Evolutionary conservation across 208 protist species (phyloP).

Genomic region (Leishmania braziliensis): DNA sequence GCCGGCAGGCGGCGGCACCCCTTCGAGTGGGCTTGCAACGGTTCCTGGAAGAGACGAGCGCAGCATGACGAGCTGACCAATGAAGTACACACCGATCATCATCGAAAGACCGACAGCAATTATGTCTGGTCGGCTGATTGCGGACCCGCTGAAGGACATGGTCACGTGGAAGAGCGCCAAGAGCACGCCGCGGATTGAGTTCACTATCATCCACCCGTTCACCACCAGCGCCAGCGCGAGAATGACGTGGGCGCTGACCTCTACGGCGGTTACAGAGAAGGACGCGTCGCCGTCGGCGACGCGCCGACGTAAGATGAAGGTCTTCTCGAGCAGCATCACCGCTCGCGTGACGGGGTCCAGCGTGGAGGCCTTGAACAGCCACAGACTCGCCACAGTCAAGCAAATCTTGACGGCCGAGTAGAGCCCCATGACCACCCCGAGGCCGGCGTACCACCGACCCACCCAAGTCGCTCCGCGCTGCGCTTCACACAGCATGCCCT

Average conservation of each 20-base stretch:
- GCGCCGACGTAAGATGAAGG: constrained; percentile 32
- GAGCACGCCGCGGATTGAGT: constrained; percentile 78
- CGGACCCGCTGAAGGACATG: constrained; percentile 47
- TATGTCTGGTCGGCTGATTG: constrained; percentile 64
- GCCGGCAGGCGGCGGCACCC: background rate
- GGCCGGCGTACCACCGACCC: constrained; percentile 47
- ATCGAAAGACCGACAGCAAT: constrained; percentile 63
- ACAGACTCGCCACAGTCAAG: constrained; percentile 54
- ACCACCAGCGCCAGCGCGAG: constrained; percentile 55
- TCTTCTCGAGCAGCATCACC: constrained; percentile 47
- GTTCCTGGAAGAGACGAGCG: constrained; percentile 45
- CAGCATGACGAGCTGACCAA: constrained; percentile 74
- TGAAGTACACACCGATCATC: constrained; percentile 72
- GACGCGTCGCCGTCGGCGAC: background rate
- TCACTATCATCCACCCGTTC: constrained; percentile 74
- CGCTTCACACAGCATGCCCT: constrained; percentile 52
- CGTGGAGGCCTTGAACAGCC: constrained; percentile 30
- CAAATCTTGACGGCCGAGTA: constrained; percentile 55
- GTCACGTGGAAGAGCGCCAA: constrained; percentile 76
- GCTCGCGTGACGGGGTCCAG: constrained; percentile 67
- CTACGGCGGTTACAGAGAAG: constrained; percentile 36
- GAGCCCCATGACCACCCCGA: constrained; percentile 52
- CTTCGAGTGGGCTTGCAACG: background rate
- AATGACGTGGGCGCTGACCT: constrained; percentile 36
- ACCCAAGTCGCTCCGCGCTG: constrained; percentile 49